Evolutionary conservation across 495 filamentous ascomycete genomes (phyloP).

Genomic region (Penicillium tannophilum): DNA sequence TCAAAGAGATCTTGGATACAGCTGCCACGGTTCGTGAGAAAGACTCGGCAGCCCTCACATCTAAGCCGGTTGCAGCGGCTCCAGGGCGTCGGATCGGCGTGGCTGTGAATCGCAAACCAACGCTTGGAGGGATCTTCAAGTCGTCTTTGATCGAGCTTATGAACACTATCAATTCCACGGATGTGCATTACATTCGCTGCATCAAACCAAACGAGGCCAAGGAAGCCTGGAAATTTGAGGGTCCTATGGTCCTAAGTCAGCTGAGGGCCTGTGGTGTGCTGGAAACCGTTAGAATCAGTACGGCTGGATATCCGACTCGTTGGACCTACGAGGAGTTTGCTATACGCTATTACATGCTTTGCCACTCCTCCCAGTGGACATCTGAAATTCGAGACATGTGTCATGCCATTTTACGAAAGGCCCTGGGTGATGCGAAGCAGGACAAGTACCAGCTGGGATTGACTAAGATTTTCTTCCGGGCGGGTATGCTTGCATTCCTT

Average conservation of each 20-base stretch:
- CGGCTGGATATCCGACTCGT: conserved; percentile 93
- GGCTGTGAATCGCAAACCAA: conserved; percentile 93
- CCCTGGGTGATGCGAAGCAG: conserved; percentile 79
- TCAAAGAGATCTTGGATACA: conserved; percentile 80
- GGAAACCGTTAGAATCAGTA: conserved; percentile 97
- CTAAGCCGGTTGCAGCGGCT: conserved; percentile 63
- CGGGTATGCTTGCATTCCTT: conserved; percentile 96
- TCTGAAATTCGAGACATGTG: conserved; percentile 93
- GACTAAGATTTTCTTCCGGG: conserved; percentile 99
- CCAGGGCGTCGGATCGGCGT: conserved; percentile 84
- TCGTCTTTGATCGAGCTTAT: conserved; percentile 98
- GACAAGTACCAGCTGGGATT: conserved; percentile 97
- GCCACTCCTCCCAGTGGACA: conserved; percentile 88
- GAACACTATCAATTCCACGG: conserved; percentile 94
- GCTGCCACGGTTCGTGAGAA: conserved; percentile 88
- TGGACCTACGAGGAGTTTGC: conserved; percentile 99
- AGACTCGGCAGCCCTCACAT: conserved; percentile 72
- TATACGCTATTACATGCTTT: conserved; percentile 96
- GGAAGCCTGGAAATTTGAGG: conserved; percentile 96
- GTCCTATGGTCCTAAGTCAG: conserved; percentile 98
- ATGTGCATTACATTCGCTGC: conserved; percentile 99
- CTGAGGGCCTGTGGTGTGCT: conserved; percentile 97
- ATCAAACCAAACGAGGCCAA: conserved; percentile 99
- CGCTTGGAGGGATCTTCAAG: conserved; percentile 97
- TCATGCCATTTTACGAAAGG: conserved; percentile 84